These are phyloP conservation scores for Claviceps paspali DNA, from an alignment of 2,329 filamentous ascomycete species.

Conservation along the genomic window DNA sequence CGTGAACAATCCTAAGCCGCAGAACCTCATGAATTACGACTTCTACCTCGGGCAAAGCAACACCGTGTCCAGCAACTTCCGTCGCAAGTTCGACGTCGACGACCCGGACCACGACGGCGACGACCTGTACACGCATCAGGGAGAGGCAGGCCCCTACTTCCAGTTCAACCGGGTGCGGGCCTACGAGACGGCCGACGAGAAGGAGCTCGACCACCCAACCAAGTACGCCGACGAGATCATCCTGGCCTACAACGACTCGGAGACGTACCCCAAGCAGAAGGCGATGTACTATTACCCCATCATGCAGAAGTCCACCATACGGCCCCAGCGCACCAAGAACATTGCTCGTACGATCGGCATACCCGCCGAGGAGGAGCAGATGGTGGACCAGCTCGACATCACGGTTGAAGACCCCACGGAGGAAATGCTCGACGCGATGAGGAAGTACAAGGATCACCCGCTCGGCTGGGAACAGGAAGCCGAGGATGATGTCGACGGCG, in stretches of 20 bases:
- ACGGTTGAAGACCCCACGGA: conserved; percentile 40
- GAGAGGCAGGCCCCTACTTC: conserved; percentile 35
- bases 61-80: conserved; percentile 37
- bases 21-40: conserved; percentile 48
- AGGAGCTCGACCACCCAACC: conserved; percentile 37
- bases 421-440: conserved; percentile 35
- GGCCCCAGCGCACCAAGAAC: conserved; percentile 48
- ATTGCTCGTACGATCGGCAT: conserved; percentile 38
- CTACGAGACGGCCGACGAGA: conserved; percentile 48
- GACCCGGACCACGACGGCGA: conserved; percentile 39
- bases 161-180: conserved; percentile 45
- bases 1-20: conserved; percentile 36
- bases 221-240: conserved; percentile 52
- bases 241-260: conserved; percentile 41
- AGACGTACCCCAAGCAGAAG: conserved; percentile 33
- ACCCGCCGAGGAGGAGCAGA: conserved; percentile 29
- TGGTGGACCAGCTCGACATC: conserved; percentile 41
- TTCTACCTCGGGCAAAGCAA: conserved; percentile 43
- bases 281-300: conserved; percentile 55
- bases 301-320: conserved; percentile 46
- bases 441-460: conserved; percentile 35
- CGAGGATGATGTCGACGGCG: conserved; percentile 19
- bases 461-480: conserved; percentile 30
- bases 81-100: conserved; percentile 42
- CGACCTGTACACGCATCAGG: conserved; percentile 37